phyloP scores from a whole-genome alignment of 768 basidiomycete genomes.

The Mycena leptocephala region DNA sequence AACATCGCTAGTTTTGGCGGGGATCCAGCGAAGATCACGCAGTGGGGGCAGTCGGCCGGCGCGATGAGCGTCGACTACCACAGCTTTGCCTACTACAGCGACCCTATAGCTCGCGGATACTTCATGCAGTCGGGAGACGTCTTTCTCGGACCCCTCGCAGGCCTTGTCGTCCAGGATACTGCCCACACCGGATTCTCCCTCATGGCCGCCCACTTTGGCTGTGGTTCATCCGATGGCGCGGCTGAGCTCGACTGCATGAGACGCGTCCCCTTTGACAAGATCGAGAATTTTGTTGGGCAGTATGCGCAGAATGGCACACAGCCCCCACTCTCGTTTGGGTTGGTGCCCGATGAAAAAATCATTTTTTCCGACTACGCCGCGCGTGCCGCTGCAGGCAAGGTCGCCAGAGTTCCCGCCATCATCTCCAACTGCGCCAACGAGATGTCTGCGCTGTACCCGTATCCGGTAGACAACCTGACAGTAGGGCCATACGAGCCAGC shows the following conservation, averaged over 20 bases:
- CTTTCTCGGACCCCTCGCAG: neutral
- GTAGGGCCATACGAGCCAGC: slow-evolving; percentile 22
- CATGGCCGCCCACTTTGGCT: slow-evolving; percentile 26
- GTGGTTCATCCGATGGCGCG: slow-evolving; percentile 11
- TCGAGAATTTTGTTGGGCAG: slow-evolving; percentile 33
- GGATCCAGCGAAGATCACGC: slow-evolving; percentile 43
- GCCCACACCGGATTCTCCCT: slow-evolving; percentile 27
- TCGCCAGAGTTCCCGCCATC: slow-evolving; percentile 20
- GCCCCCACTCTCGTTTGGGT: slow-evolving; percentile 13
- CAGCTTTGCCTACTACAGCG: slow-evolving; percentile 18
- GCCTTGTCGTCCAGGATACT: neutral
- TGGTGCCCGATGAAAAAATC: slow-evolving; percentile 15
- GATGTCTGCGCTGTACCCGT: slow-evolving; percentile 14
- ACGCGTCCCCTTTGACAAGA: neutral
- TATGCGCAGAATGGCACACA: slow-evolving; percentile 25
- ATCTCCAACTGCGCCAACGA: slow-evolving; percentile 26
- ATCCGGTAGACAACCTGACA: slow-evolving; percentile 10
- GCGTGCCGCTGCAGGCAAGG: slow-evolving; percentile 11
- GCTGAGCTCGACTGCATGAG: slow-evolving; percentile 33
- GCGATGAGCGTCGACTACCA: slow-evolving; percentile 4
- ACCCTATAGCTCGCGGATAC: slow-evolving; percentile 26
- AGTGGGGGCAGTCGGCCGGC: slow-evolving; percentile 39
- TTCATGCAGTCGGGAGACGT: slow-evolving; percentile 23
- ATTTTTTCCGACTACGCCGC: slow-evolving; percentile 26
- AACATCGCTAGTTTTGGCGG: slow-evolving; percentile 48